Base-by-base conservation (phyloP, 176 grass and related monocot species). In the Urochloa ruziziensis region DNA sequence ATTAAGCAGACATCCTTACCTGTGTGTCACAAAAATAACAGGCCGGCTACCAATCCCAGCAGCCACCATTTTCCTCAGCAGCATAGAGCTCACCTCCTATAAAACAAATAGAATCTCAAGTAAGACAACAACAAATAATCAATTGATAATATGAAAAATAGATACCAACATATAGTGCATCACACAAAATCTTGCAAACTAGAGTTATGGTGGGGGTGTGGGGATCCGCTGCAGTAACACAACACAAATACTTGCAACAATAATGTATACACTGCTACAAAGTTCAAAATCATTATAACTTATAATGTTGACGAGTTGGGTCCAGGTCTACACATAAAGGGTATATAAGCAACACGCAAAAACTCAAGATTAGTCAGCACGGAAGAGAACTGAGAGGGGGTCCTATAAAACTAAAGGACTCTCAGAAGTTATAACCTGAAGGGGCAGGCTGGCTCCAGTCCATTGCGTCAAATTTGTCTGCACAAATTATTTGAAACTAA, bases 381-480 rank as follows among this genome's bases (percentile, higher is more conserved):
- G 23, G 6, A 35, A 36, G 19, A 80, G 28, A 80, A 80, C 36
- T 32, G 57, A 33, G 44, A 34, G 25, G 34, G 34, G 48, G 7
- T 9, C 67, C 61, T 17, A 36, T 10, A 82, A 73, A 39, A 76
- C 74, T 82, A 39, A 63, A 75, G 23, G 56, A 23, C 1, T 73
- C 15, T 37, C 64, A 34, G 62, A 60, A 89, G 47, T 16, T 91
- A 77, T 65, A 84, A 97, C 96, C 96, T 98, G 96, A 91, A 98
- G 93, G 5, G 96, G 93, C 83, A 98, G 78, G 76, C 91, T 98
- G 80, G 96, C 96, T 92, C 96, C 96, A 44, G 93, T 88, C 96
- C 96, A 98, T 82, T 95, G 92, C 42, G 96, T 95, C 70, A 98
- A 86, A 95, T 98, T 98, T 88, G 96, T 98, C 93, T 98, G 92